Percentiles rank a stretch among this genome's conserved stretches.
Evolutionary conservation across 768 basidiomycete species (phyloP).

Genomic region (Dacryopinax primogenitus): DNA sequence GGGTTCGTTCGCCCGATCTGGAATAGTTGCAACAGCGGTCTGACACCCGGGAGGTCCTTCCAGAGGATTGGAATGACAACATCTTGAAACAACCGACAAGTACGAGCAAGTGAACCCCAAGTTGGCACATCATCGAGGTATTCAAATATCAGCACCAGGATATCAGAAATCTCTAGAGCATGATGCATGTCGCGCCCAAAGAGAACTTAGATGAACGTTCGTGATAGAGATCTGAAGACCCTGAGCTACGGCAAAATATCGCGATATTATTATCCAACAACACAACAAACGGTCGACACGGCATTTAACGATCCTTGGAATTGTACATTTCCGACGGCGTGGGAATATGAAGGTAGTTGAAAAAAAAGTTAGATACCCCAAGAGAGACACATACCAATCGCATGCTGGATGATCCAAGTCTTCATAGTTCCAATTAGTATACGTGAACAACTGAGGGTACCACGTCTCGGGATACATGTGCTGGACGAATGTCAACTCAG

Average conservation of each 20-base stretch:
- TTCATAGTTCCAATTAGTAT: slow-evolving; percentile 36
- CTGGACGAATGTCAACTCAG: slow-evolving; percentile 7
- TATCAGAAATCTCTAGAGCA: neutral
- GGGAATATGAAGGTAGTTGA: slow-evolving; percentile 30
- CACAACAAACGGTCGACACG: too few relatives aligned
- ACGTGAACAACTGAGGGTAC: slow-evolving; percentile 34
- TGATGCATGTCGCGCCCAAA: neutral
- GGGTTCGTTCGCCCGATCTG: neutral
- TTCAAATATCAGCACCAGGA: neutral
- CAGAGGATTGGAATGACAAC: neutral
- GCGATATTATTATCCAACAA: too few relatives aligned
- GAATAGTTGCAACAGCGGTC: neutral
- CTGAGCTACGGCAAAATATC: too few relatives aligned
- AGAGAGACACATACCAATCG: slow-evolving; percentile 24
- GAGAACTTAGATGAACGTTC: neutral
- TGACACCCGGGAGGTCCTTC: neutral
- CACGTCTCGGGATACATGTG: slow-evolving; percentile 22
- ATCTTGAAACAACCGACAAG: neutral
- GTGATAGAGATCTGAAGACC: too few relatives aligned
- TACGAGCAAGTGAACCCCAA: neutral
- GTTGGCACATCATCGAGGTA: neutral
- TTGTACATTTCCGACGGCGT: slow-evolving; percentile 28
- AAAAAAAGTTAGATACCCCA: neutral
- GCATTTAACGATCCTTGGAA: too few relatives aligned
- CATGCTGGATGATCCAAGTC: slow-evolving; percentile 26